Percentiles rank a stretch among this genome's conserved stretches.
Evolutionary conservation across 371 early-diverging fungal genomes (phyloP).

Genomic region (Rhizopus delemar): DNA sequence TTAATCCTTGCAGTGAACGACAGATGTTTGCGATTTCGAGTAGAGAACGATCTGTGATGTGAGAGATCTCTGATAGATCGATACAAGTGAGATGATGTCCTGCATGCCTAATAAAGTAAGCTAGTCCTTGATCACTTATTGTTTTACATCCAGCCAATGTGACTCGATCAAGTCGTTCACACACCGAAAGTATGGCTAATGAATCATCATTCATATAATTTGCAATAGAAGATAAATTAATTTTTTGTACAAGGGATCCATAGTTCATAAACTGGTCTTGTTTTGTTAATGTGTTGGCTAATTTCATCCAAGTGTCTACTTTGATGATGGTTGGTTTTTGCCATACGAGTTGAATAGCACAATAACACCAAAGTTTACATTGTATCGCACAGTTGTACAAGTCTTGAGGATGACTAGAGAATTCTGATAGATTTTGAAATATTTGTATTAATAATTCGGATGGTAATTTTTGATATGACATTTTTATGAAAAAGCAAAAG

Average conservation of each 20-base stretch:
- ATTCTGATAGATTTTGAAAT: slow-evolving; percentile 41
- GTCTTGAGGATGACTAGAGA: slow-evolving; percentile 37
- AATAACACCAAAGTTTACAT: slow-evolving; percentile 51
- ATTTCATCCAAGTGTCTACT: slow-evolving; percentile 29
- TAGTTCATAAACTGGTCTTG: slow-evolving; percentile 45
- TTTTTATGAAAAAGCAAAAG: slow-evolving; percentile 4
- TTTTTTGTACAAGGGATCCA: slow-evolving; percentile 56
- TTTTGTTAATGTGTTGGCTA: slow-evolving; percentile 23
- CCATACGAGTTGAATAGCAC: slow-evolving; percentile 54
- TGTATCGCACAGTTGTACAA: slow-evolving; percentile 43
- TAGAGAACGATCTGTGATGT: slow-evolving; percentile 39
- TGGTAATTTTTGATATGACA: slow-evolving; percentile 23
- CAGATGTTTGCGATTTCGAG: slow-evolving; percentile 40
- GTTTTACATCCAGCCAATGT: slow-evolving; percentile 56
- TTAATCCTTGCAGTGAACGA: slow-evolving; percentile 45
- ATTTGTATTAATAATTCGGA: slow-evolving; percentile 54
- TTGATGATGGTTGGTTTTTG: slow-evolving; percentile 47
- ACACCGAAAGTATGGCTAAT: slow-evolving; percentile 40
- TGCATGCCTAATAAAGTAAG: slow-evolving; percentile 36
- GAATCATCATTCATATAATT: slow-evolving; percentile 45
- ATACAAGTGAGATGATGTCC: slow-evolving; percentile 39
- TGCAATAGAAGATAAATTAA: slow-evolving; percentile 59
- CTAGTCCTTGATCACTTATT: slow-evolving; percentile 49
- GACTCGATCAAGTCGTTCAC: slow-evolving; percentile 62
- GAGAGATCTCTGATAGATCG: slow-evolving; percentile 45